Evolutionary conservation across 2,329 filamentous ascomycete genomes (phyloP).

Genomic region (Ceratocystis cubensis): DNA sequence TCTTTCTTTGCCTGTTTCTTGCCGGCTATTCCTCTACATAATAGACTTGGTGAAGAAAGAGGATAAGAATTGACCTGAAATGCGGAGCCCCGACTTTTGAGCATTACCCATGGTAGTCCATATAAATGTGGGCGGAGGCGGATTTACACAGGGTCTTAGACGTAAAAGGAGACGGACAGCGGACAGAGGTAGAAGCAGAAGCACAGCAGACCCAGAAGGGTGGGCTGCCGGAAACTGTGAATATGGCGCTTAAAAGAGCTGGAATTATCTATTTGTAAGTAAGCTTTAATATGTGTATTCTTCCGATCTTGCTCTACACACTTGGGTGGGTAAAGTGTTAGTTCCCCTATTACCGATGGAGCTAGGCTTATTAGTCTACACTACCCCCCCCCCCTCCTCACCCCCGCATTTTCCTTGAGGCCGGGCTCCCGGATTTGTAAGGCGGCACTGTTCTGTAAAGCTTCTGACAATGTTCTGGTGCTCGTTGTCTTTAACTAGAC

Average conservation of each 20-base stretch:
- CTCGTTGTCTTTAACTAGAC: not conserved
- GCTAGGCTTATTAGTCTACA: not conserved
- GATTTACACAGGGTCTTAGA: not conserved
- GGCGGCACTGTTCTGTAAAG: not conserved
- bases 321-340: not conserved
- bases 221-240: not conserved
- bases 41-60: not conserved
- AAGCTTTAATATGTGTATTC: no score
- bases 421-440: slow-evolving; percentile 5
- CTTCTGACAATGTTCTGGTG: not conserved
- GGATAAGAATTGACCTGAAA: not conserved
- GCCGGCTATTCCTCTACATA: not conserved
- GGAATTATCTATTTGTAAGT: no score
- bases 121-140: not conserved
- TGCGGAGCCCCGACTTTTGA: not conserved
- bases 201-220: no score
- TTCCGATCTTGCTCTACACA: not conserved
- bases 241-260: not conserved
- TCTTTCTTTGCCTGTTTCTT: not conserved
- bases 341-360: not conserved
- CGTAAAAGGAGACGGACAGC: not conserved
- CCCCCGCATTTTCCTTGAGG: not conserved
- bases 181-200: not conserved
- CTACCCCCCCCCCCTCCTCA: not conserved
- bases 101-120: not conserved